These are phyloP conservation scores for Meyerozyma guilliermondii DNA, from an alignment of 1,139 yeast genomes.

Conservation along the genomic window DNA sequence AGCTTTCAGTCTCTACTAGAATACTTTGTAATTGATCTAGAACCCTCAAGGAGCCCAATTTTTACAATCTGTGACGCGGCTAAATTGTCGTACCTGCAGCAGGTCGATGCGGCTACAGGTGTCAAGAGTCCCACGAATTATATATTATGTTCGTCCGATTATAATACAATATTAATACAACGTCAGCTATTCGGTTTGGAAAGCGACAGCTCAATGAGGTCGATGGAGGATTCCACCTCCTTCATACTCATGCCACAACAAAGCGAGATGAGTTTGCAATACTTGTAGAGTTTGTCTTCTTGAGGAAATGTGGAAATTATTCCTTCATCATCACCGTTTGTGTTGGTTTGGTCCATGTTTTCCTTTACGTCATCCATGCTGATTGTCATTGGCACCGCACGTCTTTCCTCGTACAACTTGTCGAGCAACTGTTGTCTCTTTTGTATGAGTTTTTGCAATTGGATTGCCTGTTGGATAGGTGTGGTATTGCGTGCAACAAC, in stretches of 20 bases:
- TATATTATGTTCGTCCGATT: neutral
- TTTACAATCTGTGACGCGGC: too few species aligned
- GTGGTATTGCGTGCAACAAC: neutral
- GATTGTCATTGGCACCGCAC: conserved; percentile 18
- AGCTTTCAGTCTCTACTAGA: too few species aligned
- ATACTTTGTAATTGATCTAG: too few species aligned
- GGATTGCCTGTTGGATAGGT: conserved; percentile 14
- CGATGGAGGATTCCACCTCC: conserved; percentile 40
- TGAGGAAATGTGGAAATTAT: conserved; percentile 24
- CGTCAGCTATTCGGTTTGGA: conserved; percentile 9
- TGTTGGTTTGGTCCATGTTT: conserved; percentile 1
- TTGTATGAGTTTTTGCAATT: conserved; percentile 20
- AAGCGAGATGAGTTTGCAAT: conserved; percentile 37
- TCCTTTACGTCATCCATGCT: conserved; percentile 8
- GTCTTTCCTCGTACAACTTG: conserved; percentile 17
- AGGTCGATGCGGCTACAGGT: neutral
- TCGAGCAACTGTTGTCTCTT: conserved; percentile 16
- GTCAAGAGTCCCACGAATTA: neutral
- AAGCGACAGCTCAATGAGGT: conserved; percentile 39
- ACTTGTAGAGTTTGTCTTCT: conserved; percentile 36
- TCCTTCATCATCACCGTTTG: conserved; percentile 1
- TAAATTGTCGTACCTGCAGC: neutral
- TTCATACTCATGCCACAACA: conserved; percentile 42
- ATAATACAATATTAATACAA: conserved; percentile 2
- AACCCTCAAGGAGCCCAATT: too few species aligned